Evolutionary conservation across 1,284 basidiomycete genomes (phyloP).

Genomic region (Trichosporon inkin): DNA sequence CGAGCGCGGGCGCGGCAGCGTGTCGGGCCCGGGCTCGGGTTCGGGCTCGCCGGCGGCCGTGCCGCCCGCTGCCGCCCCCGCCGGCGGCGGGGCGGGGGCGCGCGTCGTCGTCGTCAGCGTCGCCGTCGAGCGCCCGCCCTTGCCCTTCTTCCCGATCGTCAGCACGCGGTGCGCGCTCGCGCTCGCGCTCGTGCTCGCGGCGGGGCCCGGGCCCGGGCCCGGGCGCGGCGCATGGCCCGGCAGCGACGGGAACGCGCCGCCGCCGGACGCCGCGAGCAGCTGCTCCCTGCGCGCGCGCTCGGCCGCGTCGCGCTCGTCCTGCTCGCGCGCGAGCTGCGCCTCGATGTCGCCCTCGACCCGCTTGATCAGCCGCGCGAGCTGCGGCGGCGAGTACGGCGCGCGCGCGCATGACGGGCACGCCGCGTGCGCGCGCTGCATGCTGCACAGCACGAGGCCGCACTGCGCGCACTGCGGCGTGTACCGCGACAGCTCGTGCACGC

Average conservation of each 20-base stretch:
- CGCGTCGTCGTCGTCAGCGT: conserved; percentile 31
- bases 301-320: conserved; percentile 29
- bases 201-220: no score
- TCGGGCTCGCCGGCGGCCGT: no score
- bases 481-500: conserved; percentile 45
- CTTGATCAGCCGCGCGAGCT: conserved; percentile 41
- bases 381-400: conserved; percentile 29
- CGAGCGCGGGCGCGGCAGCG: conserved; percentile 32
- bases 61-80: no score
- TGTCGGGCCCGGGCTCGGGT: conserved; percentile 15
- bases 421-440: conserved; percentile 42
- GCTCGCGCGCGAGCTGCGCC: conserved; percentile 36
- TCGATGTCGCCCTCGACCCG: conserved; percentile 40
- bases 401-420: conserved; percentile 51
- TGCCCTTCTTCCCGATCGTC: conserved; percentile 20
- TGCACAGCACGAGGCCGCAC: conserved; percentile 49
- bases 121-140: conserved; percentile 34
- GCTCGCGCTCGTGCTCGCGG: not conserved
- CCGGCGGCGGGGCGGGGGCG: conserved; percentile 15
- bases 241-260: conserved; percentile 47
- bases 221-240: conserved; percentile 10
- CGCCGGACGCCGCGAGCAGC: conserved; percentile 38
- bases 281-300: conserved; percentile 33
- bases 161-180: conserved; percentile 20
- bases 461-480: conserved; percentile 48